phyloP scores from a whole-genome alignment of 345 rosid genomes.

The Gossypium longicalyx region DNA sequence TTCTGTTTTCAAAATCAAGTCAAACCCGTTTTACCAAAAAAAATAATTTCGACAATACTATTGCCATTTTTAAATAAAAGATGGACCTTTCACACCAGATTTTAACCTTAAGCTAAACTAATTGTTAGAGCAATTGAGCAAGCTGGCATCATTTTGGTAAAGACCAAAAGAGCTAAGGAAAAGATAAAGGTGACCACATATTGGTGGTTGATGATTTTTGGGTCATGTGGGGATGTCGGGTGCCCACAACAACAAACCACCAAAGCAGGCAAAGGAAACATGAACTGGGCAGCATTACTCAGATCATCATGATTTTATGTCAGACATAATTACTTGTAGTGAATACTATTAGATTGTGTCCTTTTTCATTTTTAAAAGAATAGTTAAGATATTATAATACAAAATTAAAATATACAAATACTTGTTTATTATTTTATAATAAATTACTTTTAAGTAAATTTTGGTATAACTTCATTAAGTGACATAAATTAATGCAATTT shows the following conservation, averaged over 20 bases:
- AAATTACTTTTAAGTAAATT: too few species aligned
- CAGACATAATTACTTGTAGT: not conserved
- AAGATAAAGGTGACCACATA: not conserved
- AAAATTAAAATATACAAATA: too few species aligned
- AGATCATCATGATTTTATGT: not conserved
- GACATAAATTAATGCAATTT: too few species aligned
- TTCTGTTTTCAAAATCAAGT: too few species aligned
- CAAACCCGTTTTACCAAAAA: too few species aligned
- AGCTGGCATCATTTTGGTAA: constrained; percentile 3
- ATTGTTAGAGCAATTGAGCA: not conserved
- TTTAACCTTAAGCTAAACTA: not conserved
- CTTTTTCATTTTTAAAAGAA: too few species aligned
- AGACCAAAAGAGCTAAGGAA: constrained; percentile 9
- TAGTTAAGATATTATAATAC: too few species aligned
- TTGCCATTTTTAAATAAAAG: too few species aligned
- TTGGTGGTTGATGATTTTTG: constrained; percentile 15
- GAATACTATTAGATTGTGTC: not conserved
- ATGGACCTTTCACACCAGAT: too few species aligned
- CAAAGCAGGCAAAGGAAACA: constrained; percentile 6
- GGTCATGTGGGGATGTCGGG: constrained; percentile 1
- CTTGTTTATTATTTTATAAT: too few species aligned
- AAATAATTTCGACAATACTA: too few species aligned
- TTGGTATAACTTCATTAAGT: too few species aligned
- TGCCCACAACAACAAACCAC: not conserved
- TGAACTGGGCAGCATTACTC: not conserved